Conservation (phyloP, 2,329 filamentous ascomycete species). For the Aspergillus fructus region DNA sequence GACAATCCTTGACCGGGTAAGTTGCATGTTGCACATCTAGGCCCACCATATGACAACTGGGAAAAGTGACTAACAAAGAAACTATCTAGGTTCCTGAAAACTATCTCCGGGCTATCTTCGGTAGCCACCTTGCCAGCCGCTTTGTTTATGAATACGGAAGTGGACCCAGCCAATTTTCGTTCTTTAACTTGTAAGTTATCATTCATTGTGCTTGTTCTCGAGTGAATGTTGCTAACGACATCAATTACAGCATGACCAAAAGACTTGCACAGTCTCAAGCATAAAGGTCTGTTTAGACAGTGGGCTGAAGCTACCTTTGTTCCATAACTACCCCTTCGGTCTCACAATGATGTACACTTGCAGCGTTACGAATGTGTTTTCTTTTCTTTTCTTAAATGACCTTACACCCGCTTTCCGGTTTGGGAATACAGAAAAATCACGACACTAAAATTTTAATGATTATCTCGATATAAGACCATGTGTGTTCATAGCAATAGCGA, state of each 20-base stretch:
- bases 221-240: slow-evolving; percentile 15
- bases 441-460: slow-evolving; percentile 12
- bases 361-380: slow-evolving; percentile 19
- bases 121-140: slow-evolving; percentile 88
- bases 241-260: slow-evolving; percentile 37
- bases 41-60: background rate
- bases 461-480: background rate
- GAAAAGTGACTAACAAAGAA: slow-evolving; percentile 19
- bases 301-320: slow-evolving; percentile 2
- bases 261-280: slow-evolving; percentile 31
- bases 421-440: slow-evolving; percentile 17
- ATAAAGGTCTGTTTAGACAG: slow-evolving; percentile 20
- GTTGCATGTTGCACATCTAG: slow-evolving; percentile 27
- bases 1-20: slow-evolving; percentile 75
- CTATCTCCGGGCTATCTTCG: slow-evolving; percentile 93
- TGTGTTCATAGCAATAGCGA: no score
- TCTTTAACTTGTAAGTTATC: slow-evolving; percentile 88
- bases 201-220: background rate
- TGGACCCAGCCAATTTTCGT: slow-evolving; percentile 91
- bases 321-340: slow-evolving; percentile 17
- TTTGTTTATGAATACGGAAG: slow-evolving; percentile 97
- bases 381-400: background rate
- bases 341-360: slow-evolving; percentile 14
- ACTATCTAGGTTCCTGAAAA: slow-evolving; percentile 70
- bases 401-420: slow-evolving; percentile 3